Evolutionary conservation across 192 early-diverging fungal genomes (phyloP), one percentile per base, ranked within the genome.

Genomic region (Backusella liffmaniae): DNA sequence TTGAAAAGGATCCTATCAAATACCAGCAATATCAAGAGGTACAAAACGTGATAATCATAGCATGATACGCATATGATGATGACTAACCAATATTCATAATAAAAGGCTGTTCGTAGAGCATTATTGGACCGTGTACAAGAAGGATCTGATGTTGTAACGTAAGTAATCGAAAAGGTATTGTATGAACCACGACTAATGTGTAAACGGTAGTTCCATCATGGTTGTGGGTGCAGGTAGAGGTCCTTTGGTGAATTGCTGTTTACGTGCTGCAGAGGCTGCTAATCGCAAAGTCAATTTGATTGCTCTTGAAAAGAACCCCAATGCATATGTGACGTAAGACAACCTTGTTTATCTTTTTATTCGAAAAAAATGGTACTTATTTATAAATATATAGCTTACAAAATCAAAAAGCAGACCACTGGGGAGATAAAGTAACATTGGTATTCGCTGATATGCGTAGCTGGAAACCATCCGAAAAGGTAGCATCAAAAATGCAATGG

Each of bases 251-350:
- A 91, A 93, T 62, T 90, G 97, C 26, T 92, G 92, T 15, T 85
- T 99, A 21, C 77, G 84, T 13, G 98, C 98, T 0, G 90, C 96
- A 0, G 86, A 88, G 13, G 85, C 82, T 67, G 84, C 91, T 30
- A 80, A 86, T 7, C 83, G 83, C 0, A 82, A 84, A 13, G 90
- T 99, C 21, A 78, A 82, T 4, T 80, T 99, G 23, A 91, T 94
- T 79, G 98, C 98, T 0, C 77, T 99, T 7, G 98, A 99, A 80
- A 99, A 99, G 83, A 99, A 99, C 77, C 93, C 96, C 0, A 98
- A 97, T 76, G 98, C 97, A 1, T 89, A 96, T 80, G 92, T 97
- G 8, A 94, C 89, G 87, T 88, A 85, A 82, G 87, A 82, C 37
- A 3, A 39, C 7, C 10, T n/a, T 69, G 21, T 18, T 37, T n/a